Conservation (phyloP, 805 yeast species). For the Candida boidinii region DNA sequence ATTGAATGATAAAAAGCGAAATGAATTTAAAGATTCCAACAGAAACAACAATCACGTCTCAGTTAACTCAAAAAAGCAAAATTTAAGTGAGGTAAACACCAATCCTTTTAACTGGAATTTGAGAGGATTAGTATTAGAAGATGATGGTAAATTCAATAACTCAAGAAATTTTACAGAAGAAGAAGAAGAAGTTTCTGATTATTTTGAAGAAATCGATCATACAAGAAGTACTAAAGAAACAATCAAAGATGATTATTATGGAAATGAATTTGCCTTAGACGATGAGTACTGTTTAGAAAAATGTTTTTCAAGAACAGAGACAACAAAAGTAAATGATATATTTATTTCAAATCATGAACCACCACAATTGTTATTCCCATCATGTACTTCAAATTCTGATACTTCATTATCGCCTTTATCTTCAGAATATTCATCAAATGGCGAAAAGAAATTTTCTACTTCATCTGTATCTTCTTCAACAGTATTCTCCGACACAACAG, state of each 20-base stretch:
- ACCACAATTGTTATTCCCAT: neutral
- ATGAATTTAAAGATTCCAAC: too few species aligned
- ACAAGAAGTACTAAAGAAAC: neutral
- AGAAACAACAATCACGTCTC: too few species aligned
- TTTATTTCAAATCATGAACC: neutral
- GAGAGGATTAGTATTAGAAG: constrained; percentile 9
- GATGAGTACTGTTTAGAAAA: constrained; percentile 10
- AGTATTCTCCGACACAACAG: too few species aligned
- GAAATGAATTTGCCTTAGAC: constrained; percentile 15
- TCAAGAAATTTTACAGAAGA: neutral
- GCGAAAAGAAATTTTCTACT: too few species aligned
- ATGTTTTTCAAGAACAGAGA: neutral
- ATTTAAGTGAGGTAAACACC: too few species aligned
- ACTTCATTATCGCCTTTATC: neutral
- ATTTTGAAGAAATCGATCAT: neutral
- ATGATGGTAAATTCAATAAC: neutral
- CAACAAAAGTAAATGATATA: neutral
- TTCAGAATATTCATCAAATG: too few species aligned
- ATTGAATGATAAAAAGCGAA: too few species aligned
- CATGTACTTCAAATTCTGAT: neutral
- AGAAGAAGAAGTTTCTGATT: neutral
- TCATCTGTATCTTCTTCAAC: too few species aligned
- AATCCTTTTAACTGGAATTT: constrained; percentile 24
- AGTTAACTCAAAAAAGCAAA: too few species aligned
- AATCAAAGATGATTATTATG: neutral